Conservation (phyloP, 495 filamentous ascomycete genomes). For the Tuber umbilicatum region DNA sequence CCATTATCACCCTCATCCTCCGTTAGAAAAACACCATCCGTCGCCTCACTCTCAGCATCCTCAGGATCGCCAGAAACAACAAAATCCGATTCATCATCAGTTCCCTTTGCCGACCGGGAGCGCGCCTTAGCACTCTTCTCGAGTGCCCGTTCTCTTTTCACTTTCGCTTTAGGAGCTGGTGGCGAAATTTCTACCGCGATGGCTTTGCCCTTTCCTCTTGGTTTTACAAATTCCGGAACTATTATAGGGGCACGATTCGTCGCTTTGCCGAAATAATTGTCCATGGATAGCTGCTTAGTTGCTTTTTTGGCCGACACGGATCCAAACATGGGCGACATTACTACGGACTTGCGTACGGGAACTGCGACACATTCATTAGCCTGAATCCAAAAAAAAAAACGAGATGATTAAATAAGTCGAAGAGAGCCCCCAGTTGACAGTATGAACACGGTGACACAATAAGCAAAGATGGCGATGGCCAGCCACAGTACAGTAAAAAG, state of each 20-base stretch:
- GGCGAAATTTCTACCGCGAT: conserved; percentile 7
- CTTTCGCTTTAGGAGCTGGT: not conserved
- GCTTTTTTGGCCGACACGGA: conserved; percentile 24
- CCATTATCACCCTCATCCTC: conserved; percentile 20
- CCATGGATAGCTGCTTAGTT: conserved; percentile 31
- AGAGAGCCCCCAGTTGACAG: not conserved
- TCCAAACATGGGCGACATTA: not conserved
- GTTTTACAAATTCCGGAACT: conserved; percentile 11
- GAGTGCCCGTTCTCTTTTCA: not conserved
- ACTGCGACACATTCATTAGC: not conserved
- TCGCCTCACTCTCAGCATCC: conserved; percentile 10
- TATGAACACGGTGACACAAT: not conserved
- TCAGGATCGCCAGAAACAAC: conserved; percentile 16
- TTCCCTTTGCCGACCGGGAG: conserved; percentile 3
- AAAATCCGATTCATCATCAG: conserved; percentile 33
- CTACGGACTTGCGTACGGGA: not conserved
- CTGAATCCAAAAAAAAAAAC: not conserved
- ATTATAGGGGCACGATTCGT: conserved; percentile 11
- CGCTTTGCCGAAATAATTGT: conserved; percentile 20
- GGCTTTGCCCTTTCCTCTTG: conserved; percentile 20
- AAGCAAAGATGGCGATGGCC: not conserved
- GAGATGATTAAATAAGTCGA: not conserved
- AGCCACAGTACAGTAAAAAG: not conserved
- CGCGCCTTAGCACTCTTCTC: conserved; percentile 14
- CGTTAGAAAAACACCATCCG: conserved; percentile 3